phyloP scores from a whole-genome alignment of 2,329 filamentous ascomycete genomes.

The Monosporascus sp. region DNA sequence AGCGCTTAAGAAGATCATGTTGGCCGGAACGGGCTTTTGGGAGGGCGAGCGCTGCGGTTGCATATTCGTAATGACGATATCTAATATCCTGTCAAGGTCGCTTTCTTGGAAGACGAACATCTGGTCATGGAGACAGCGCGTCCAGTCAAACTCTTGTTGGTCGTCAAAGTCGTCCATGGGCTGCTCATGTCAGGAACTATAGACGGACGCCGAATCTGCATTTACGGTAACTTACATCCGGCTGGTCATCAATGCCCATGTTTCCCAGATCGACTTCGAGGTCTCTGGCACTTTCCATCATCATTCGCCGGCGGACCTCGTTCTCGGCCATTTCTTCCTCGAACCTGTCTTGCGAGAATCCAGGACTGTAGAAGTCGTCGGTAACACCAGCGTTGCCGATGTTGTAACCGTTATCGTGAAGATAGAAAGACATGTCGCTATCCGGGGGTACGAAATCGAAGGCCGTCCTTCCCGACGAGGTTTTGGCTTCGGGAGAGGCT shows the following conservation, averaged over 20 bases:
- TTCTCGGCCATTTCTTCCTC: constrained; percentile 97
- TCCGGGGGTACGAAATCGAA: constrained; percentile 94
- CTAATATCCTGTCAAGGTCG: constrained; percentile 84
- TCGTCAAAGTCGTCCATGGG: constrained; percentile 77
- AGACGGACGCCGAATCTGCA: constrained; percentile 5
- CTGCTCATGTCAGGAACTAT: constrained; percentile 32
- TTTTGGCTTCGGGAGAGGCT: constrained; percentile 93
- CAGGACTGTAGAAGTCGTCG: constrained; percentile 91
- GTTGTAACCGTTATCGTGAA: constrained; percentile 89
- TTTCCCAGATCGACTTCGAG: constrained; percentile 95
- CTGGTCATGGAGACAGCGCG: constrained; percentile 88
- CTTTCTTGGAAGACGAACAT: constrained; percentile 99
- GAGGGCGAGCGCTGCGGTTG: constrained; percentile 89
- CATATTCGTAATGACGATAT: constrained; percentile 97
- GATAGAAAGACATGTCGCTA: constrained; percentile 92
- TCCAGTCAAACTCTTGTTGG: constrained; percentile 93
- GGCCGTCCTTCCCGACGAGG: constrained; percentile 85
- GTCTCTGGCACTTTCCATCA: constrained; percentile 98
- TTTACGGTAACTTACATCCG: constrained; percentile 58
- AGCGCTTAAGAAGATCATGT: constrained; percentile 92
- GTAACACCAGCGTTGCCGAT: constrained; percentile 74
- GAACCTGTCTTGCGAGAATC: constrained; percentile 87
- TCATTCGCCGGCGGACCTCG: constrained; percentile 92
- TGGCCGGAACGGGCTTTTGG: constrained; percentile 97
- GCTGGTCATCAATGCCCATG: constrained; percentile 90